These are phyloP conservation scores for Chytriomyces hyalinus DNA, from an alignment of 192 early-diverging fungal genomes.

Conservation along the genomic window DNA sequence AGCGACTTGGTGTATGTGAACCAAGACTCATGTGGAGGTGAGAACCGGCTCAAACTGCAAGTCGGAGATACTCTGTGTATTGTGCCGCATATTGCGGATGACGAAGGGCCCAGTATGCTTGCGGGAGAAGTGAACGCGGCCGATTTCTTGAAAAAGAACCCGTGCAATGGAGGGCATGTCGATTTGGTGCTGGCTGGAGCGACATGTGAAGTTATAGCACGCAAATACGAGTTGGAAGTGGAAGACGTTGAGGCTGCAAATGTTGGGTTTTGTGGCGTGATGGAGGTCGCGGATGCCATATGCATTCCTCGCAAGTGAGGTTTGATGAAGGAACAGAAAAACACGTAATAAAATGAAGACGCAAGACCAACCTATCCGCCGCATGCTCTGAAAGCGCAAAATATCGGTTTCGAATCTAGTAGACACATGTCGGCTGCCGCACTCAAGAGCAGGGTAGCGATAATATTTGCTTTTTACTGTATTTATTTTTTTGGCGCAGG, in stretches of 20 bases:
- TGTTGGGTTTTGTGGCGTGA: background rate
- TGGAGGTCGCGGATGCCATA: slow-evolving; percentile 26
- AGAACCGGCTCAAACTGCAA: slow-evolving; percentile 1
- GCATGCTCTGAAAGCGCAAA: too few species aligned
- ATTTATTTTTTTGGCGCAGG: too few species aligned
- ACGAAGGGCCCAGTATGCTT: slow-evolving; percentile 14
- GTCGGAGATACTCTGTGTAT: slow-evolving; percentile 9
- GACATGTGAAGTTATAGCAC: slow-evolving; percentile 13
- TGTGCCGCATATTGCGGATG: background rate
- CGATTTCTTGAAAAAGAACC: background rate
- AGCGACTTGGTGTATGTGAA: slow-evolving; percentile 18
- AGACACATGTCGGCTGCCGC: too few species aligned
- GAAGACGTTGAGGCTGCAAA: background rate
- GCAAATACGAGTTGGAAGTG: slow-evolving; percentile 6
- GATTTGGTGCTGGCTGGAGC: slow-evolving; percentile 16
- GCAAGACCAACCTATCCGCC: too few species aligned
- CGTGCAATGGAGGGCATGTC: slow-evolving; percentile 13
- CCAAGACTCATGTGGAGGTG: slow-evolving; percentile 25
- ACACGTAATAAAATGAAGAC: too few species aligned
- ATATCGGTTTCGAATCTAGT: too few species aligned
- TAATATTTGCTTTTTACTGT: too few species aligned
- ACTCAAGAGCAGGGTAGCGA: too few species aligned
- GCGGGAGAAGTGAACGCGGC: slow-evolving; percentile 15
- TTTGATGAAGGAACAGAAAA: too few species aligned
- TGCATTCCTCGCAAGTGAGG: background rate